Percentiles rank a stretch among this genome's conserved stretches.
Evolutionary conservation across 768 basidiomycete genomes (phyloP).

Genomic region (Phanerochaete carnosa): DNA sequence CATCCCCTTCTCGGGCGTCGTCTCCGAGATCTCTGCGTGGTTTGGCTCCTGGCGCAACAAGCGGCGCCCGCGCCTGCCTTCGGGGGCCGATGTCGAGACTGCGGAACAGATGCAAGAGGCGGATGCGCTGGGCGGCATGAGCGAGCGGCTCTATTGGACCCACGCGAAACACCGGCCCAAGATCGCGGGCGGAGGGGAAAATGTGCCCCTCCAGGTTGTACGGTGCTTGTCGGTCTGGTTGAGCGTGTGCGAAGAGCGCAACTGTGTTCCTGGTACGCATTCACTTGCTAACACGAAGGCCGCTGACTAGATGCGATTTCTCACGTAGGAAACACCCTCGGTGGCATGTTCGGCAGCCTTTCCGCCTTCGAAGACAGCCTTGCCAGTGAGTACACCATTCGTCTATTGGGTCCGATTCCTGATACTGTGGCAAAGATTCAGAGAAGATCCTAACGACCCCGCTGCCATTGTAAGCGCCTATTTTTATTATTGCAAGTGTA

Average conservation of each 20-base stretch:
- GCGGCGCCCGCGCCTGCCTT: not conserved
- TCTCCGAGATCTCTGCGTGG: conserved; percentile 6
- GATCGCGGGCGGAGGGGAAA: conserved; percentile 44
- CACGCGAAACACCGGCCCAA: conserved; percentile 29
- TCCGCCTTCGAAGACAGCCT: conserved; percentile 54
- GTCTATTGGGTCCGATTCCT: not conserved
- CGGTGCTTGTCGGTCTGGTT: conserved; percentile 57
- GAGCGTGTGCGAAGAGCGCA: conserved; percentile 53
- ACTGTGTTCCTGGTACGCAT: conserved; percentile 50
- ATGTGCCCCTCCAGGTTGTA: conserved; percentile 55
- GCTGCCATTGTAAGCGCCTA: conserved; percentile 53
- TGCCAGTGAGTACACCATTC: conserved; percentile 32
- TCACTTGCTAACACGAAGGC: not conserved
- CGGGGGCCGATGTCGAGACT: not conserved
- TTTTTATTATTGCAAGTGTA: not conserved
- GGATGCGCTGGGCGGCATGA: not conserved
- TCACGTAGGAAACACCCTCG: conserved; percentile 43
- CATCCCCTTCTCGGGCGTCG: conserved; percentile 26
- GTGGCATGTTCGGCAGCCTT: conserved; percentile 45
- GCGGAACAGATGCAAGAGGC: not conserved
- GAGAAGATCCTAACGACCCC: conserved; percentile 64
- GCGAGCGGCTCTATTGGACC: conserved; percentile 10
- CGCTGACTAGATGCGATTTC: not conserved
- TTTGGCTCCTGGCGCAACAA: not conserved
- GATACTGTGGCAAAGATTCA: conserved; percentile 34